Percentiles rank a stretch among this genome's conserved stretches.
These are phyloP conservation scores for Phytophthora cajani DNA, from an alignment of 352 stramenopile genomes.

Conservation along the genomic window DNA sequence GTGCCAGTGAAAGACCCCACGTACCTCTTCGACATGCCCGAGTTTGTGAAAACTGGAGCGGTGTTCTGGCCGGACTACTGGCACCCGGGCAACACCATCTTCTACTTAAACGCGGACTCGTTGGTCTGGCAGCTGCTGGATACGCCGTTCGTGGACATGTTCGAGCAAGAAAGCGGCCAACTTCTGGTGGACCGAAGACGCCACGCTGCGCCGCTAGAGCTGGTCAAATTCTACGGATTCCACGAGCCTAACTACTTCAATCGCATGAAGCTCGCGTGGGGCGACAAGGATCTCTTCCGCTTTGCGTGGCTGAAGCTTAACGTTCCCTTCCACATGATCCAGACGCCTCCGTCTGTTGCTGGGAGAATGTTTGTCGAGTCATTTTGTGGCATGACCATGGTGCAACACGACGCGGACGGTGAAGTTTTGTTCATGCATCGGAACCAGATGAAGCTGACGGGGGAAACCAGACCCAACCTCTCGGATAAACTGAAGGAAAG, in stretches of 20 bases:
- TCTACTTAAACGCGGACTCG: constrained; percentile 57
- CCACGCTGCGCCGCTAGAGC: constrained; percentile 43
- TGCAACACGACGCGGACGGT: constrained; percentile 54
- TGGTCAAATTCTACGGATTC: constrained; percentile 64
- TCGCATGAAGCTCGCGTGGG: constrained; percentile 58
- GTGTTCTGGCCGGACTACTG: constrained; percentile 82
- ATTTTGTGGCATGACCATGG: constrained; percentile 80
- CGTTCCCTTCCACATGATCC: constrained; percentile 60
- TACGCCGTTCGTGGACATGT: constrained; percentile 67
- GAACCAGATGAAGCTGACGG: constrained; percentile 64
- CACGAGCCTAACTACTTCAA: constrained; percentile 61
- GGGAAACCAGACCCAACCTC: constrained; percentile 24
- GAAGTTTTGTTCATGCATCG: constrained; percentile 70
- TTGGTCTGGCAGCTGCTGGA: constrained; percentile 69
- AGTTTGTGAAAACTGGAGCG: constrained; percentile 54
- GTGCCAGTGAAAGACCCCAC: constrained; percentile 62
- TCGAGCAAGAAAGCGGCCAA: constrained; percentile 78
- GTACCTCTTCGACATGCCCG: constrained; percentile 54
- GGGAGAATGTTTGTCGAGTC: constrained; percentile 33
- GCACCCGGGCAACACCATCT: constrained; percentile 71
- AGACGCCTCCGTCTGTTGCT: constrained; percentile 43
- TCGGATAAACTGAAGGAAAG: neutral
- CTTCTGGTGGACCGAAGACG: constrained; percentile 57
- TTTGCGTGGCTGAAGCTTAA: constrained; percentile 75
- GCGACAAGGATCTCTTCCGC: constrained; percentile 81